Percentiles rank a stretch among this genome's conserved stretches.
Evolutionary conservation across 2,329 filamentous ascomycete species (phyloP).

Genomic region (Teratosphaeria pseudoeucalypti): DNA sequence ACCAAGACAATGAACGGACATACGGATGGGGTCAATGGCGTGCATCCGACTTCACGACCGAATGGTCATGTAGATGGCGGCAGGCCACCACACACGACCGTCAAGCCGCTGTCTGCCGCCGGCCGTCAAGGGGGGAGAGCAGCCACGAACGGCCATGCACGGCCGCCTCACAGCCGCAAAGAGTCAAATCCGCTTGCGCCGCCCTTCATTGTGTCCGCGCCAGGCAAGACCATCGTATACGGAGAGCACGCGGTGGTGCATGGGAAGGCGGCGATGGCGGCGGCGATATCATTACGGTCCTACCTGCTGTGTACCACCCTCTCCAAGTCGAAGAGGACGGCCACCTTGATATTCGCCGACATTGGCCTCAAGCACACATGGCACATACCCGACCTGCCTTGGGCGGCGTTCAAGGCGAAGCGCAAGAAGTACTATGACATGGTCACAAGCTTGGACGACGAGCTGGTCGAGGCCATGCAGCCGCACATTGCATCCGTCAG

Average conservation of each 20-base stretch:
- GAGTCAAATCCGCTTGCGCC: constrained; percentile 56
- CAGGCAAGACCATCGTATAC: constrained; percentile 96
- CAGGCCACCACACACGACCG: background rate
- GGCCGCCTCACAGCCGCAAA: background rate
- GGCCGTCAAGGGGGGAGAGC: no score
- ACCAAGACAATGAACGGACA: background rate
- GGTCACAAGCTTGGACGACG: constrained; percentile 65
- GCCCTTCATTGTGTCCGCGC: constrained; percentile 94
- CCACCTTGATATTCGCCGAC: constrained; percentile 83
- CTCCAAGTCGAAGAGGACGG: constrained; percentile 80
- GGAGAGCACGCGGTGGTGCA: constrained; percentile 98
- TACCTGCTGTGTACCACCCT: constrained; percentile 93
- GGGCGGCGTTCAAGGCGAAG: constrained; percentile 67
- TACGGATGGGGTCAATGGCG: constrained; percentile 1
- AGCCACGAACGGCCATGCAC: background rate
- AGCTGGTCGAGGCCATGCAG: constrained; percentile 69
- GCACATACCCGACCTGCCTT: constrained; percentile 87
- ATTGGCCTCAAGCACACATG: constrained; percentile 83
- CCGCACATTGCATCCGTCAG: constrained; percentile 69
- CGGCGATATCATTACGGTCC: constrained; percentile 86
- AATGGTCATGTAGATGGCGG: background rate
- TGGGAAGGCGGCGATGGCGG: constrained; percentile 90
- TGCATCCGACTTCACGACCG: background rate
- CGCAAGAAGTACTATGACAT: constrained; percentile 85
- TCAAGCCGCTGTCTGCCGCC: background rate